Evolutionary conservation across 306 rosid genomes (phyloP).

Genomic region (Cajanus cajan): DNA sequence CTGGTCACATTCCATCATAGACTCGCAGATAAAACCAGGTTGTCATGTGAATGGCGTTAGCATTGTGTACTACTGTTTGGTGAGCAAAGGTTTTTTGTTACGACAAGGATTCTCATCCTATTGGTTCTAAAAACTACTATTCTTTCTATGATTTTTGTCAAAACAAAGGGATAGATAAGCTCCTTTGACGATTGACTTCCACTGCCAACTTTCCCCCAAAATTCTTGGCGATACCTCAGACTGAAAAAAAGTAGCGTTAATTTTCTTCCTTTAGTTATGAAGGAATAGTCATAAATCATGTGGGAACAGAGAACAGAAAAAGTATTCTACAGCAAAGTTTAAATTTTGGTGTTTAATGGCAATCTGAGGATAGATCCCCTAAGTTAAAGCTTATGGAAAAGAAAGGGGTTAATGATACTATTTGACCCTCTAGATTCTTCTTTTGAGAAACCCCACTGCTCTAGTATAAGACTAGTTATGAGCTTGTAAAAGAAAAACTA

Average conservation of each 20-base stretch:
- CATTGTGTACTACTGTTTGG: not conserved
- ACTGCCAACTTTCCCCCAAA: not conserved
- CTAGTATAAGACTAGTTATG: too few relatives aligned
- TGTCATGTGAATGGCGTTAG: not conserved
- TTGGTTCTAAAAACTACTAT: not conserved
- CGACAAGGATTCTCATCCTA: not conserved
- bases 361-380: not conserved
- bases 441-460: too few relatives aligned
- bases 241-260: not conserved
- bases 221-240: not conserved
- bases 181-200: slow-evolving; percentile 27
- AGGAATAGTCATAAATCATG: not conserved
- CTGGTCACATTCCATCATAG: not conserved
- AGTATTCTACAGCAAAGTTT: not conserved
- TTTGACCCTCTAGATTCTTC: not conserved
- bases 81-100: not conserved
- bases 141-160: not conserved
- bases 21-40: not conserved
- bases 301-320: not conserved
- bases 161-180: slow-evolving; percentile 25
- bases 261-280: not conserved
- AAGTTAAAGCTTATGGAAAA: not conserved
- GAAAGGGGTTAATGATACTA: not conserved
- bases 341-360: not conserved
- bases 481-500: too few relatives aligned